Evolutionary conservation across 148 eudicot genomes (phyloP).

Genomic region (Vaccinium corymbosum): DNA sequence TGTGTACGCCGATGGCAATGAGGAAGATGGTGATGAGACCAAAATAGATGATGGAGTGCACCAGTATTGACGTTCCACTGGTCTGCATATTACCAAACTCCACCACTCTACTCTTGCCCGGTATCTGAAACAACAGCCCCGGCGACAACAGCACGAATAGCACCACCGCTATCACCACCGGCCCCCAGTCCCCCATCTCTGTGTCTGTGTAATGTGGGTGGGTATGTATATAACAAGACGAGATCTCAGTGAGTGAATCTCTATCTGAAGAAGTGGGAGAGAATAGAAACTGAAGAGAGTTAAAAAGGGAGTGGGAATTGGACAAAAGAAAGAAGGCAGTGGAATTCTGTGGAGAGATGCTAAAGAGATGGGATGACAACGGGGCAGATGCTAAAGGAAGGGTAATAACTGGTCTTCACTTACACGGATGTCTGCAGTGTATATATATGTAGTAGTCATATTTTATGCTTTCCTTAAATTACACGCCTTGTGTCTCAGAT

Average conservation of each 20-base stretch:
- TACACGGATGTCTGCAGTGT: not conserved
- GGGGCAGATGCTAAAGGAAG: not conserved
- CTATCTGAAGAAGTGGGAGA: too few relatives aligned
- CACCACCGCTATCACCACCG: conserved; percentile 49
- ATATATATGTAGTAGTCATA: too few relatives aligned
- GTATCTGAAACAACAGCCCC: conserved; percentile 51
- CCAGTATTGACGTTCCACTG: conserved; percentile 34
- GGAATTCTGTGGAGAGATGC: not conserved
- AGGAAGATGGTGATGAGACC: conserved; percentile 46
- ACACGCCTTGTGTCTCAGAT: too few relatives aligned
- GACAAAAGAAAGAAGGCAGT: not conserved
- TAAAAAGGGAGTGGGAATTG: too few relatives aligned
- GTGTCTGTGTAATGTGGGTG: not conserved
- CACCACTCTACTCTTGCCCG: conserved; percentile 31
- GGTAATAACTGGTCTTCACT: not conserved
- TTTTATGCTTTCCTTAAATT: not conserved
- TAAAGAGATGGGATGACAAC: not conserved
- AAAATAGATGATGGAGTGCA: conserved; percentile 44
- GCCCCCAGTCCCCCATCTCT: conserved; percentile 51
- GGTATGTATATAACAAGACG: too few relatives aligned
- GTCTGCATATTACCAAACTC: conserved; percentile 49
- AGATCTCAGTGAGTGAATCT: too few relatives aligned
- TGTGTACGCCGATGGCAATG: conserved; percentile 51
- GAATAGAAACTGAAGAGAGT: too few relatives aligned
- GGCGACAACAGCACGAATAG: conserved; percentile 42